Evolutionary conservation across 2,329 filamentous ascomycete species (phyloP), one percentile per base, ranked within the genome.

Genomic region (Botrytis aclada): DNA sequence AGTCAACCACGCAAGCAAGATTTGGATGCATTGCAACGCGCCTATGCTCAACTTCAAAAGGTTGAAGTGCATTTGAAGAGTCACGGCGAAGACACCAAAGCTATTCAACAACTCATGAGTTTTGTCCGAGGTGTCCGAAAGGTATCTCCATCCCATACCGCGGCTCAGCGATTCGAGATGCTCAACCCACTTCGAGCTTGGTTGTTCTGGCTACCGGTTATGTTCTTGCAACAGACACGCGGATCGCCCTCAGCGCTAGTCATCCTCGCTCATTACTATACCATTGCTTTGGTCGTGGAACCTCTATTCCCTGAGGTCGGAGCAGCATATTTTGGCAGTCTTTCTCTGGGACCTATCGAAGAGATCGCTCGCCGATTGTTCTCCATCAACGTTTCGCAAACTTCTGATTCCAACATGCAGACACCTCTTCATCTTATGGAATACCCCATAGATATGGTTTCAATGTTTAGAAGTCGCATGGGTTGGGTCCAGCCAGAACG

Each of bases 161-260:
- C 94, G 37, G 91, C 93, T 75, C 90, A 97, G 80, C 93, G 97
- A 80, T 98, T 98, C 81, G 92, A 94, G 79, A 92, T 95, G 76
- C 88, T 98, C 18, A 95, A 97, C 76, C 91, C 93, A 16, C 87
- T 99, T 74, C 89, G 95, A 72, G 93, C 93, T 77, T 98, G 95
- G 94, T 88, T 98, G 25, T 97, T 98, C 83, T 98, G 95, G 94
- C 89, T 97, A 72, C 96, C 96, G 0, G 90, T 97, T 47, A 90
- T 90, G 77, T 92, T 95, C 78, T 87, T 98, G 39, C 92, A 95
- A 80, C 89, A 90, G 76, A 92, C 91, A 64, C 89, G 91, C 69
- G 89, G 89, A 51, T 94, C 95, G 76, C 88, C 93, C 37, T 93
- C 89, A 74, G 92, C 94, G 1, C 86, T 98, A 77, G 86, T 97